A percentile compares a stretch with the other conserved stretches of the same genome.
These are phyloP conservation scores for Dillenia turbinata DNA, from an alignment of 164 flowering plant species.

Conservation along the genomic window DNA sequence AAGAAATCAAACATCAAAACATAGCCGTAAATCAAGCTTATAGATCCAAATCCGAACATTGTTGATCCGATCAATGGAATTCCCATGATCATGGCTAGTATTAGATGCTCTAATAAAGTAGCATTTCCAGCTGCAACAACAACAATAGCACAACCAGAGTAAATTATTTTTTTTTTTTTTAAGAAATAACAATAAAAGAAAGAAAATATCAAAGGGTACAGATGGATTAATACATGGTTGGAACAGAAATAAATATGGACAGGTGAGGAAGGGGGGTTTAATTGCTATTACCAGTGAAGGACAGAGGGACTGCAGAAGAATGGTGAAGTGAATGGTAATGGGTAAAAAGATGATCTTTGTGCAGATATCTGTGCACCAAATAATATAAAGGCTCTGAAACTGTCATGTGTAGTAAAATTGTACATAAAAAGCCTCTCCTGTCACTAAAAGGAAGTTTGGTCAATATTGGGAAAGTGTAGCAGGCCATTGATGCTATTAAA, in stretches of 20 bases:
- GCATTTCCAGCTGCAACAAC: constrained; percentile 66
- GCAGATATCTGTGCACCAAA: constrained; percentile 52
- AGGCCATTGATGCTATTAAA: constrained; percentile 37
- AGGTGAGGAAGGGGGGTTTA: not conserved
- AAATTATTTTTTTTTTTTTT: not conserved
- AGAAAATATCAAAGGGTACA: not conserved
- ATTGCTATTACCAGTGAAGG: constrained; percentile 52
- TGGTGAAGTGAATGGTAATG: constrained; percentile 80
- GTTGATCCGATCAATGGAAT: constrained; percentile 55
- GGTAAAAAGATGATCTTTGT: constrained; percentile 33
- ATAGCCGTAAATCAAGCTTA: constrained; percentile 41
- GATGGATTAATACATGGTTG: not conserved
- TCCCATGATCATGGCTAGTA: constrained; percentile 40
- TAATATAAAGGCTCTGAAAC: constrained; percentile 80
- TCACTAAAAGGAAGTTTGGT: constrained; percentile 55
- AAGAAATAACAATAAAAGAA: not conserved
- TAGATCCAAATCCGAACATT: constrained; percentile 58
- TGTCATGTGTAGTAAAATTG: constrained; percentile 52
- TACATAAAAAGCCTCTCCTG: constrained; percentile 38
- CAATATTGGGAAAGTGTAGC: constrained; percentile 36
- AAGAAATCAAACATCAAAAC: constrained; percentile 65
- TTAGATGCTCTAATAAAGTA: constrained; percentile 67
- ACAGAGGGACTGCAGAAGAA: constrained; percentile 51
- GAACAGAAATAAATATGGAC: too few relatives aligned
- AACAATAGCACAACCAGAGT: not conserved